Conservation (phyloP, 164 flowering plant genomes). For the Vitis rotundifolia region DNA sequence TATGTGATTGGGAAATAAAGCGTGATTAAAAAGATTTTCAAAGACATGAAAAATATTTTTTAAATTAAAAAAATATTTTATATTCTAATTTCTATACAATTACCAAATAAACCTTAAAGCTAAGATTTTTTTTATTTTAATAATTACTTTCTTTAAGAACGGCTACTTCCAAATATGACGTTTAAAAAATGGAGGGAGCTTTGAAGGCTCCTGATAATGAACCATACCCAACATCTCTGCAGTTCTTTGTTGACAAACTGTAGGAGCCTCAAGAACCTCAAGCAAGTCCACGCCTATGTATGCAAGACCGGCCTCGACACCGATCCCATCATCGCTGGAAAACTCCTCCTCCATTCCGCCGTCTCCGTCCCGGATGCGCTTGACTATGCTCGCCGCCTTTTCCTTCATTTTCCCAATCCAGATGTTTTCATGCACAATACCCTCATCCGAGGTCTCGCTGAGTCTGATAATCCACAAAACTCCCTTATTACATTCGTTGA, state of each 20-base stretch:
- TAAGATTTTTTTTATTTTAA: no score
- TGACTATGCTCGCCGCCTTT: slow-evolving; percentile 41
- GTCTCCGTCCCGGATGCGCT: slow-evolving; percentile 39
- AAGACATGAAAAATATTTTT: no score
- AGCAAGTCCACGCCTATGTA: slow-evolving; percentile 48
- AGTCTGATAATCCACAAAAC: slow-evolving; percentile 34
- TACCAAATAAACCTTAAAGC: no score
- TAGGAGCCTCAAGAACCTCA: slow-evolving; percentile 37
- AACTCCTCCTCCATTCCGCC: slow-evolving; percentile 50
- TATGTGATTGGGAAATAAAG: no score
- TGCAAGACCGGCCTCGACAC: slow-evolving; percentile 37
- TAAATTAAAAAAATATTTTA: no score
- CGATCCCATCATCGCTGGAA: slow-evolving; percentile 50
- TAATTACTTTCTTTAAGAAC: no score
- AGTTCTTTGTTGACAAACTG: slow-evolving; percentile 37
- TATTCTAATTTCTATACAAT: no score
- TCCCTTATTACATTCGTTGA: slow-evolving; percentile 35
- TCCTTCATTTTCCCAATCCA: slow-evolving; percentile 39
- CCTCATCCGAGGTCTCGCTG: slow-evolving; percentile 60
- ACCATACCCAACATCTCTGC: slow-evolving; percentile 26
- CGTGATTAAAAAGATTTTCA: no score
- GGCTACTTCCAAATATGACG: no score
- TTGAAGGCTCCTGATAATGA: slow-evolving; percentile 7
- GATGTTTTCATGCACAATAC: slow-evolving; percentile 69
- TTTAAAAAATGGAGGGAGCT: no score